Conservation (phyloP, 2,329 filamentous ascomycete species). For the Neospermospora avenae region DNA sequence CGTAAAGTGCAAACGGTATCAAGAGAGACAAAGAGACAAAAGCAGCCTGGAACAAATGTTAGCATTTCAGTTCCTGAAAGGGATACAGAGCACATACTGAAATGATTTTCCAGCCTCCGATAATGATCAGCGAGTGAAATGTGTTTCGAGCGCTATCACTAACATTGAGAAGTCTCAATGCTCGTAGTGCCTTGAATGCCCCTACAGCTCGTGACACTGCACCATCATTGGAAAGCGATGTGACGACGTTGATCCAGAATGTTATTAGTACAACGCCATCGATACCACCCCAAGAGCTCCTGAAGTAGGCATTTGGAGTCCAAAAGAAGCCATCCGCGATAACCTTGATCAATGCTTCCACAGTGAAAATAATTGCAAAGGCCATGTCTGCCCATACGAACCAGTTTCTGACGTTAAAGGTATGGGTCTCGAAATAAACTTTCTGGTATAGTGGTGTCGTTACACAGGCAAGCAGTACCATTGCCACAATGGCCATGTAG, state of each 20-base stretch:
- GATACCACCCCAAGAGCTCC: constrained; percentile 95
- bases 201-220: constrained; percentile 87
- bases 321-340: constrained; percentile 94
- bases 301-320: constrained; percentile 95
- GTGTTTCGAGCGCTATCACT: constrained; percentile 94
- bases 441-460: constrained; percentile 94
- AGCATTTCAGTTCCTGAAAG: not conserved
- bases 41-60: constrained; percentile 53
- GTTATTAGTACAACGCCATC: constrained; percentile 89
- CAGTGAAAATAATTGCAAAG: constrained; percentile 81
- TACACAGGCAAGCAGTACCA: constrained; percentile 94
- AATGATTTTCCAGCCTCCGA: constrained; percentile 91
- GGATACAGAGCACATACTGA: constrained; percentile 27
- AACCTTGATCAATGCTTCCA: constrained; percentile 87
- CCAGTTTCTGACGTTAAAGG: constrained; percentile 71
- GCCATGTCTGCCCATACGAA: constrained; percentile 92
- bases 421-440: constrained; percentile 67
- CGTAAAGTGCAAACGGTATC: constrained; percentile 96
- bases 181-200: constrained; percentile 94
- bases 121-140: constrained; percentile 93
- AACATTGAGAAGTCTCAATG: constrained; percentile 86
- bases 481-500: constrained; percentile 89
- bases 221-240: constrained; percentile 76
- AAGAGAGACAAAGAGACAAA: constrained; percentile 92
- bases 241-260: constrained; percentile 90